Base-by-base conservation (phyloP, 2,329 filamentous ascomycete genomes). In the Daldinia sp. region DNA sequence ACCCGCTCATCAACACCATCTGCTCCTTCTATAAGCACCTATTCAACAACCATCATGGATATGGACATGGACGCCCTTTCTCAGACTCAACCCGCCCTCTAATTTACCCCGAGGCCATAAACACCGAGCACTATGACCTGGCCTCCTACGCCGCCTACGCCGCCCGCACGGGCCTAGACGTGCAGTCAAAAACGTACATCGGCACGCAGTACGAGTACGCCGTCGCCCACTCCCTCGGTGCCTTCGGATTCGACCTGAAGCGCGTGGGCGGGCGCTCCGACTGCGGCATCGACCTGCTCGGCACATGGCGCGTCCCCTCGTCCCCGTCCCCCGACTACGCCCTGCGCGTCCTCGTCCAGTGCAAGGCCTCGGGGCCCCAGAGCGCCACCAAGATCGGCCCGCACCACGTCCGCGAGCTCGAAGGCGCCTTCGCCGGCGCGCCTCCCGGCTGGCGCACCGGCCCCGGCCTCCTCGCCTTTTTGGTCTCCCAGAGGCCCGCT, bases 151-250 rank as follows among this genome's bases (percentile, higher is more conserved):
- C 92, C 30, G 81, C 84, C 28, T 89, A 94, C 77, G 89, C 89
- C 4, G 77, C 83, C 20, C 85, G 86, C 56, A 84, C 81, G 0
- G 82, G 84, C 0, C 82, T 93, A 23, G 84, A 87, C 69, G 78
- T 82, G 0, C 80, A 78, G 4, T 88, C 86, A 15, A 89, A 88
- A 0, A 84, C 89, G 50, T 94, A 89, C 76, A 82, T 89, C 46
- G 93, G 93, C 71, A 95, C 92, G 0, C 87, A 87, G 77, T 95
- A 92, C 81, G 93, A 96, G 79, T 95, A 95, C 81, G 88, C 83
- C 0, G 87, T 89, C 2, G 85, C 86, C 5, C 77, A 79, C 3
- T 80, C 86, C 0, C 84, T 95, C 0, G 74, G 84, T 2, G 79
- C 81, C 1, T 86, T 92, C 59, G 89, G 90, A 60, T 92, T 95